Percentiles rank a stretch among this genome's conserved stretches.
Evolutionary conservation across 2,329 filamentous ascomycete genomes (phyloP).

Genomic region (Diaporthe velutina): DNA sequence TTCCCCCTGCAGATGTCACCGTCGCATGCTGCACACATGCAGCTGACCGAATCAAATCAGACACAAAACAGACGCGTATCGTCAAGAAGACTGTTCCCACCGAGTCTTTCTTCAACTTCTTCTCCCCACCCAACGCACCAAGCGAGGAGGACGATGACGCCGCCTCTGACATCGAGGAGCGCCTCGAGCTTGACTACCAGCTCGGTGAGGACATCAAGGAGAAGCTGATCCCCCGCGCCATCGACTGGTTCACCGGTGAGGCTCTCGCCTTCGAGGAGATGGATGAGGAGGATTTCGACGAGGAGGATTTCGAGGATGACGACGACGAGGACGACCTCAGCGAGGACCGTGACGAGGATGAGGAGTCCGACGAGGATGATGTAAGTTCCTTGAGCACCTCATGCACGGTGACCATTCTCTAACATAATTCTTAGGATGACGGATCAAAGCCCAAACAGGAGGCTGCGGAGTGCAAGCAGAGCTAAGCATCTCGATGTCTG

Average conservation of each 20-base stretch:
- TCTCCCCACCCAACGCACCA: conserved; percentile 92
- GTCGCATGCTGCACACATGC: not conserved
- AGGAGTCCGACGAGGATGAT: conserved; percentile 81
- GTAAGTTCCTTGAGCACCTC: conserved; percentile 58
- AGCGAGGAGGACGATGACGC: conserved; percentile 80
- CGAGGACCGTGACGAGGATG: conserved; percentile 86
- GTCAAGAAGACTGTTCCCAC: conserved; percentile 99
- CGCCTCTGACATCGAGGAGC: conserved; percentile 93
- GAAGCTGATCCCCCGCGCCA: conserved; percentile 97
- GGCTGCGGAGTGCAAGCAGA: conserved; percentile 96
- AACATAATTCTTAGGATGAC: conserved; percentile 74
- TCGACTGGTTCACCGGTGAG: conserved; percentile 99
- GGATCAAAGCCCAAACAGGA: conserved; percentile 93
- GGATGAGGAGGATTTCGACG: conserved; percentile 84
- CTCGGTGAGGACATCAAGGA: conserved; percentile 99
- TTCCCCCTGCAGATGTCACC: not conserved
- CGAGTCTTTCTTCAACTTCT: conserved; percentile 99
- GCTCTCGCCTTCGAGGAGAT: conserved; percentile 96
- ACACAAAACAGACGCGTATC: conserved; percentile 98
- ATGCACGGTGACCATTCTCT: conserved; percentile 36
- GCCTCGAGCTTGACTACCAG: conserved; percentile 98
- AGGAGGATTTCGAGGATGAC: conserved; percentile 88
- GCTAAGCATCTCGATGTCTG: conserved; percentile 64
- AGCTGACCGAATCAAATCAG: conserved; percentile 60
- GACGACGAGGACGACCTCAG: conserved; percentile 91